A percentile compares a stretch with the other conserved stretches of the same genome.
Evolutionary conservation across 1,284 basidiomycete species (phyloP).

Genomic region (Laetiporus sulphureus): DNA sequence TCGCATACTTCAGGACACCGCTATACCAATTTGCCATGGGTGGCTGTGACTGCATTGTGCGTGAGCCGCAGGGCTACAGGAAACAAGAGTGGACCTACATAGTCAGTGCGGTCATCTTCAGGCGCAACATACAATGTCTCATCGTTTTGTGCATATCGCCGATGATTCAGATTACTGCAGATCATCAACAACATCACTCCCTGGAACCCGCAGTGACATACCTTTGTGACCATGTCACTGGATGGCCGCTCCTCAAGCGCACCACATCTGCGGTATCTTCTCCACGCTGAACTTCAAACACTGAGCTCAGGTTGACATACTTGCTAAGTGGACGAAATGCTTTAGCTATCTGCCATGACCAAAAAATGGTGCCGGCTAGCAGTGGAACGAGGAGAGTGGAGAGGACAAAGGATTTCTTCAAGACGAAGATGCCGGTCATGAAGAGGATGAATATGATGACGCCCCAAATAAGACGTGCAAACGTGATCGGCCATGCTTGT

Average conservation of each 20-base stretch:
- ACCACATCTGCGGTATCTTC: conserved; percentile 74
- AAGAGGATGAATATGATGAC: conserved; percentile 85
- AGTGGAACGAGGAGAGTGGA: conserved; percentile 79
- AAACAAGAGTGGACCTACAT: conserved; percentile 41
- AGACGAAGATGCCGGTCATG: conserved; percentile 91
- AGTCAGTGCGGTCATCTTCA: conserved; percentile 86
- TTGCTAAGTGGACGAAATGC: conserved; percentile 75
- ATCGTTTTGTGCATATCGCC: conserved; percentile 87
- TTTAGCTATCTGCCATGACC: conserved; percentile 73
- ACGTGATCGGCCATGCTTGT: conserved; percentile 93
- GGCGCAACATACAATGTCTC: conserved; percentile 93
- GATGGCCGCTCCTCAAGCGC: conserved; percentile 69
- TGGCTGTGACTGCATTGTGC: conserved; percentile 67
- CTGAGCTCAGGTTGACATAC: conserved; percentile 79
- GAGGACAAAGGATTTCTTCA: conserved; percentile 72
- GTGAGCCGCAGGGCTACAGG: conserved; percentile 2
- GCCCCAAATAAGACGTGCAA: conserved; percentile 82
- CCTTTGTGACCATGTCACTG: conserved; percentile 83
- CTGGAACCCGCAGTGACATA: conserved; percentile 38
- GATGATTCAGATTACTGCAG: conserved; percentile 70
- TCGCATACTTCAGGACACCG: conserved; percentile 78
- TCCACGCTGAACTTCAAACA: conserved; percentile 83
- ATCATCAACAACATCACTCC: conserved; percentile 48
- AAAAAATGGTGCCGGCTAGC: conserved; percentile 68
- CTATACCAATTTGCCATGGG: conserved; percentile 92